phyloP scores from a whole-genome alignment of 352 stramenopile genomes.

The Globisporangium canariense region DNA sequence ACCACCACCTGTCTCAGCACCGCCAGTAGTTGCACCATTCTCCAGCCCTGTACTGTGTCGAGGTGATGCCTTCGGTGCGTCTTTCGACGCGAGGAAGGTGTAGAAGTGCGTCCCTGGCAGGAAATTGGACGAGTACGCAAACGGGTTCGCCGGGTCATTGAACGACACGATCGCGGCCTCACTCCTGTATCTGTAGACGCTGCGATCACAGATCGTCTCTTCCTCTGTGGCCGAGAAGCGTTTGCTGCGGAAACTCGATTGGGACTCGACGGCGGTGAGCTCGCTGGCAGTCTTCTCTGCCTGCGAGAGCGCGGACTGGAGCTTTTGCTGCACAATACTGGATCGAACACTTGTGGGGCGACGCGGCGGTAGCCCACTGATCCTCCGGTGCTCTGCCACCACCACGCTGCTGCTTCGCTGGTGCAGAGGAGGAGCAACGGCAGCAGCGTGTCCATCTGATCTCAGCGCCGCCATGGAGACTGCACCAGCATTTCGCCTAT shows the following conservation, averaged over 20 bases:
- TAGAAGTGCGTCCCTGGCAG: conserved; percentile 82
- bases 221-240: conserved; percentile 7
- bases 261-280: conserved; percentile 19
- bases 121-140: conserved; percentile 60
- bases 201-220: conserved; percentile 21
- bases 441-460: not conserved
- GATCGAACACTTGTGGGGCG: conserved; percentile 17
- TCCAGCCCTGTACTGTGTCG: not conserved
- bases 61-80: conserved; percentile 7
- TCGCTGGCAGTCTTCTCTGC: conserved; percentile 41
- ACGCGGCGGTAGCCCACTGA: conserved; percentile 2
- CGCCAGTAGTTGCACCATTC: not conserved
- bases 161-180: conserved; percentile 64
- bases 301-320: conserved; percentile 51
- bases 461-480: conserved; percentile 14
- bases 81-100: conserved; percentile 66
- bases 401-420: conserved; percentile 4
- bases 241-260: conserved; percentile 21
- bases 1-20: not conserved
- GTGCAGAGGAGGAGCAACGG: not conserved
- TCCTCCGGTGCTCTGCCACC: not conserved
- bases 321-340: conserved; percentile 66
- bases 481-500: conserved; percentile 4
- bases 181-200: conserved; percentile 47
- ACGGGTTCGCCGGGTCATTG: conserved; percentile 36